Conservation (phyloP, 441 rosid species). For the Isatis lusitanica region DNA sequence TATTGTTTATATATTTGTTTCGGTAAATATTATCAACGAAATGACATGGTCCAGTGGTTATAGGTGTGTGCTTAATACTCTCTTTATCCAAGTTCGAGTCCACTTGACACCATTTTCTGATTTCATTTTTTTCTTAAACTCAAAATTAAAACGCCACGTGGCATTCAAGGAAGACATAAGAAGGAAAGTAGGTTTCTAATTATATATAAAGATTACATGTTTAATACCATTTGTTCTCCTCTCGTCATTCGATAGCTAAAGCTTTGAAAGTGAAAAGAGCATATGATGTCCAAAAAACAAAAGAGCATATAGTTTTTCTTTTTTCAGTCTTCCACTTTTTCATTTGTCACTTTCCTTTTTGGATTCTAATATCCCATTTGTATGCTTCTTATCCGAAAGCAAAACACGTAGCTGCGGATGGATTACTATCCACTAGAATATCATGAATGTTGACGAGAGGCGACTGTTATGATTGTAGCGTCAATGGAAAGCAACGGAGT, state of each 20-base stretch:
- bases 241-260: neutral
- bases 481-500: neutral
- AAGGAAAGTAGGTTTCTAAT: too few relatives aligned
- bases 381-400: slow-evolving; percentile 15
- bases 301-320: neutral
- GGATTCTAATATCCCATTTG: slow-evolving; percentile 17
- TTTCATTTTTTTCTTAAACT: too few relatives aligned
- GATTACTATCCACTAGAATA: slow-evolving; percentile 16
- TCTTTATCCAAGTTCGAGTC: too few relatives aligned
- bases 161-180: too few relatives aligned
- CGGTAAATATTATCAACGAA: too few relatives aligned
- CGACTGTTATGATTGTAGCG: neutral
- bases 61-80: too few relatives aligned
- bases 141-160: too few relatives aligned
- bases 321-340: slow-evolving; percentile 11
- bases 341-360: slow-evolving; percentile 12
- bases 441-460: neutral
- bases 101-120: too few relatives aligned
- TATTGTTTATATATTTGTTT: too few relatives aligned
- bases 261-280: neutral
- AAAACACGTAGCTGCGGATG: neutral
- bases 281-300: too few relatives aligned
- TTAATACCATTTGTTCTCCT: neutral
- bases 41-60: too few relatives aligned
- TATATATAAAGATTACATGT: too few relatives aligned